These are phyloP conservation scores for Cyclocybe aegerita DNA, from an alignment of 768 basidiomycete species.

Conservation along the genomic window DNA sequence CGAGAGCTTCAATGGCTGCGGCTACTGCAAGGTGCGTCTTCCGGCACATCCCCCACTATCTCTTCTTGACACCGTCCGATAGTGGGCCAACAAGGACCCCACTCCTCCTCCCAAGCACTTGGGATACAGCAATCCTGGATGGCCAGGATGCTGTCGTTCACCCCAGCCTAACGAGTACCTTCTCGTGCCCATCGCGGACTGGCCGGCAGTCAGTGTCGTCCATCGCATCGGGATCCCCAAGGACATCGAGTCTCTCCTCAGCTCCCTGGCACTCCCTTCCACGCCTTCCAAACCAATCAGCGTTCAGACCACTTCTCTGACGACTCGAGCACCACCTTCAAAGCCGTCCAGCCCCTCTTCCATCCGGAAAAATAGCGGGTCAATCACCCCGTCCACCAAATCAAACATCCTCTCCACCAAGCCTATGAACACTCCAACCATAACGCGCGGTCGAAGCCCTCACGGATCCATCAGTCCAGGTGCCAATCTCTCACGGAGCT, in stretches of 20 bases:
- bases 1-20: slow-evolving; percentile 82
- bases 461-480: slow-evolving; percentile 38
- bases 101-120: slow-evolving; percentile 49
- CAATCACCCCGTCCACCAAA: slow-evolving; percentile 40
- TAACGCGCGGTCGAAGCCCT: slow-evolving; percentile 55
- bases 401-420: slow-evolving; percentile 30
- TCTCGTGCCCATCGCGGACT: slow-evolving; percentile 70
- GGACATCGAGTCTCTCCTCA: slow-evolving; percentile 69
- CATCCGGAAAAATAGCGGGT: slow-evolving; percentile 49
- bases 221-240: slow-evolving; percentile 73
- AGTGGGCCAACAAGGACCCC: slow-evolving; percentile 74
- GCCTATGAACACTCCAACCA: slow-evolving; percentile 28
- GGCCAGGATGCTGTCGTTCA: slow-evolving; percentile 89
- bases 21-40: slow-evolving; percentile 79
- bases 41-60: slow-evolving; percentile 15
- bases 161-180: slow-evolving; percentile 59
- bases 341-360: slow-evolving; percentile 32
- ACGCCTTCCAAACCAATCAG: slow-evolving; percentile 1
- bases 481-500: slow-evolving; percentile 37
- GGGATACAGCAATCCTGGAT: slow-evolving; percentile 70
- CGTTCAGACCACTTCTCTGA: slow-evolving; percentile 26
- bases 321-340: slow-evolving; percentile 27
- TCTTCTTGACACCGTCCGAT: slow-evolving; percentile 21
- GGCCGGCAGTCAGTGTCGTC: slow-evolving; percentile 76
- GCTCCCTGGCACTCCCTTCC: slow-evolving; percentile 35